phyloP scores from a whole-genome alignment of 106 monocot species.

The Allium fistulosum region DNA sequence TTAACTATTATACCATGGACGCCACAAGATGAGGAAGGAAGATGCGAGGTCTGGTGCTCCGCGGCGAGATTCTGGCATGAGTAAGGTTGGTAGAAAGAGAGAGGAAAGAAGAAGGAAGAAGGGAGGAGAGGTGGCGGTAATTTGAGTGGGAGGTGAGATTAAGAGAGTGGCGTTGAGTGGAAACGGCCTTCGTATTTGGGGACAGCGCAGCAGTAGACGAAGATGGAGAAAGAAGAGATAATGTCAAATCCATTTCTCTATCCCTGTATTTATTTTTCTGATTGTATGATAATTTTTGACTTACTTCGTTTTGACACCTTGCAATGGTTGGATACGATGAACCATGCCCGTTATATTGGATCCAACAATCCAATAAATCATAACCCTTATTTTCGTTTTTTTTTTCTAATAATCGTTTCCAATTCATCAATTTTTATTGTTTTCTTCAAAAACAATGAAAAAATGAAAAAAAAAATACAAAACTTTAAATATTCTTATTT shows the following conservation, averaged over 20 bases:
- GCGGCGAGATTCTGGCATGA: not conserved
- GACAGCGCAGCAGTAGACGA: not conserved
- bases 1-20: conserved; percentile 19
- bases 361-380: no score
- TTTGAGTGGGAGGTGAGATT: not conserved
- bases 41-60: conserved; percentile 24
- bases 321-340: no score
- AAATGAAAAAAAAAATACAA: no score
- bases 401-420: no score
- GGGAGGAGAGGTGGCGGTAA: conserved; percentile 22
- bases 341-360: no score
- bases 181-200: not conserved
- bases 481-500: no score
- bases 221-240: not conserved
- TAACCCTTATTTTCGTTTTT: no score
- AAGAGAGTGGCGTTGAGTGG: not conserved
- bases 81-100: conserved; percentile 6
- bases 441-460: no score
- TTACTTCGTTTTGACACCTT: no score
- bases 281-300: no score
- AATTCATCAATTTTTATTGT: no score
- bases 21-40: conserved; percentile 57
- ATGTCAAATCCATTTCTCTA: not conserved
- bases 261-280: no score
- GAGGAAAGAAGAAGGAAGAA: conserved; percentile 27